phyloP scores from a whole-genome alignment of 352 stramenopile genomes.

The Phytophthora lateralis region DNA sequence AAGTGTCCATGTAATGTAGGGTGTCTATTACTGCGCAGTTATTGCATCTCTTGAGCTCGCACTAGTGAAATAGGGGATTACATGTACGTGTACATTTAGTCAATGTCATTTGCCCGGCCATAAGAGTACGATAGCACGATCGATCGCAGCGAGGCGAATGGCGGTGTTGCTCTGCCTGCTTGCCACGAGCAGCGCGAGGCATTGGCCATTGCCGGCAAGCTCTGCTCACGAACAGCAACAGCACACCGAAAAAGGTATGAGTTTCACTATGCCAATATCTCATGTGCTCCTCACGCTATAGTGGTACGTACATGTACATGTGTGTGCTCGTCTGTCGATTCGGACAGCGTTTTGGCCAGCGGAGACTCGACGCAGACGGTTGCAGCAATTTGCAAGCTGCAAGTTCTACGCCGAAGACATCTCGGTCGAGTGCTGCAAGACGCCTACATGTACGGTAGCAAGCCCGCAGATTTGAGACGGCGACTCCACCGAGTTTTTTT shows the following conservation, averaged over 20 bases:
- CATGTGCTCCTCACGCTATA: conserved; percentile 31
- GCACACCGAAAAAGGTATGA: conserved; percentile 22
- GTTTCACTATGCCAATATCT: conserved; percentile 31
- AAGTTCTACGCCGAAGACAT: too few species aligned
- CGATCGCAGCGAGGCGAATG: not conserved
- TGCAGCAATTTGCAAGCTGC: too few species aligned
- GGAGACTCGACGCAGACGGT: too few species aligned
- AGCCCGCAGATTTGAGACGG: too few species aligned
- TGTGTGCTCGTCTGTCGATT: conserved; percentile 11
- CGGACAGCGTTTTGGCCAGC: not conserved
- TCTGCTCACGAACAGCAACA: conserved; percentile 7
- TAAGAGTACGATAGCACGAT: too few species aligned
- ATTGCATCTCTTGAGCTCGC: conserved; percentile 8
- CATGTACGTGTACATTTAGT: not conserved
- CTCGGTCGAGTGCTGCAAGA: too few species aligned
- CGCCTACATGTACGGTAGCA: too few species aligned
- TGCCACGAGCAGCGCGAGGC: conserved; percentile 5
- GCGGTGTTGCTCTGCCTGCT: too few species aligned
- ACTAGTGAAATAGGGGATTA: conserved; percentile 15
- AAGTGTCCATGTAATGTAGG: not conserved
- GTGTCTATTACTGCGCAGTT: not conserved
- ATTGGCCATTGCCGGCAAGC: not conserved
- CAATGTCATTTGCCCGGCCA: not conserved
- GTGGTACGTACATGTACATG: conserved; percentile 5
- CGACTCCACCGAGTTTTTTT: too few species aligned